Conservation (phyloP, 2,329 filamentous ascomycete genomes). For the Trichoderma endophyticum region DNA sequence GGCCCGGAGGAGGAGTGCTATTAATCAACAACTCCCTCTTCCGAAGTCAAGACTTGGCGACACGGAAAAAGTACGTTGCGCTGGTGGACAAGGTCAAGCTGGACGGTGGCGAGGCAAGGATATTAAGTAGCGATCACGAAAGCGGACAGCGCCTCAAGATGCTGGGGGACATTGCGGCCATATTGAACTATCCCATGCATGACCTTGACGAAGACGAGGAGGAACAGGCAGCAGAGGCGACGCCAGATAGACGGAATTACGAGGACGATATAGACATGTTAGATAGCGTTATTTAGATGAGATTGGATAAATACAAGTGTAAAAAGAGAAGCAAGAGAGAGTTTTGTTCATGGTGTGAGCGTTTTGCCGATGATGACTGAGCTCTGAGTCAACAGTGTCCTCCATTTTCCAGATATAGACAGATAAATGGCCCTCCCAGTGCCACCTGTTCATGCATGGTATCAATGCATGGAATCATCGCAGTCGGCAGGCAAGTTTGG, state of each 20-base stretch:
- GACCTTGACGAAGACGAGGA: slow-evolving; percentile 73
- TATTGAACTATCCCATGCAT: slow-evolving; percentile 82
- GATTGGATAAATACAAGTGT: background rate
- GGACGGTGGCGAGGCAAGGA: slow-evolving; percentile 79
- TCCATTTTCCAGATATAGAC: background rate
- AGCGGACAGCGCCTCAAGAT: slow-evolving; percentile 82
- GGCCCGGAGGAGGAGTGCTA: slow-evolving; percentile 77
- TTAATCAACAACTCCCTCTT: slow-evolving; percentile 88
- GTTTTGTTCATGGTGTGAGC: background rate
- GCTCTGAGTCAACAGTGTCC: background rate
- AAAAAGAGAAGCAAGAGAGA: background rate
- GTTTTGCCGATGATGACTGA: background rate
- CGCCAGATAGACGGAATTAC: slow-evolving; percentile 24
- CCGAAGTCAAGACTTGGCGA: slow-evolving; percentile 72
- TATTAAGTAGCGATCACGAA: slow-evolving; percentile 93
- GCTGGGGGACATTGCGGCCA: slow-evolving; percentile 82
- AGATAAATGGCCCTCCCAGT: background rate
- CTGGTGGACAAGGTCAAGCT: slow-evolving; percentile 86
- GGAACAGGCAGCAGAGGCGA: slow-evolving; percentile 29
- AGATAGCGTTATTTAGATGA: slow-evolving; percentile 34
- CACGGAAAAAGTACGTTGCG: slow-evolving; percentile 74
- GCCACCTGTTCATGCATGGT: background rate
- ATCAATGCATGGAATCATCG: background rate
- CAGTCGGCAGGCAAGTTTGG: background rate
- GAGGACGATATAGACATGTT: slow-evolving; percentile 31